Evolutionary conservation across 805 yeast genomes (phyloP).

Genomic region (Dipodascus geniculatus): DNA sequence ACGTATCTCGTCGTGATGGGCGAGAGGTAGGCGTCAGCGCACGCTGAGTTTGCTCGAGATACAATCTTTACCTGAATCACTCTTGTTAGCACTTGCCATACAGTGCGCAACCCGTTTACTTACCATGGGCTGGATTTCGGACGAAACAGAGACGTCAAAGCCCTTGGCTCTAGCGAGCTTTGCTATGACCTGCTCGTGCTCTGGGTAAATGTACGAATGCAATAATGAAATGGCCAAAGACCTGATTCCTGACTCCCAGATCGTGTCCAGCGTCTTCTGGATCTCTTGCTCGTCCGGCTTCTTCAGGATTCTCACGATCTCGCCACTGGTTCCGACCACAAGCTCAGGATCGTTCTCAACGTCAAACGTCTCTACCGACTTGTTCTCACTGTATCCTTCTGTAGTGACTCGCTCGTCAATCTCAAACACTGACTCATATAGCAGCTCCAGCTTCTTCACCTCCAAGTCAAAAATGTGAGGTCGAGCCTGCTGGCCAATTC

Average conservation of each 20-base stretch:
- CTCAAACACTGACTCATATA: constrained; percentile 70
- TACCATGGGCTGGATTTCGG: constrained; percentile 61
- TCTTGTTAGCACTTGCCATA: neutral
- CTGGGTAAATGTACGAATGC: constrained; percentile 64
- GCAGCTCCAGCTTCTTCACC: constrained; percentile 55
- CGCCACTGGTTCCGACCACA: constrained; percentile 55
- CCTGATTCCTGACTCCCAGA: constrained; percentile 47
- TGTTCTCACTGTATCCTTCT: constrained; percentile 72
- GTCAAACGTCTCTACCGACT: constrained; percentile 24
- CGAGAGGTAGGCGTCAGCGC: constrained; percentile 74
- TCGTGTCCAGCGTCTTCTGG: constrained; percentile 28
- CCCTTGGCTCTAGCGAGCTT: constrained; percentile 53
- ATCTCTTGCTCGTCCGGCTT: constrained; percentile 38
- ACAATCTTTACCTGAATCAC: constrained; percentile 39
- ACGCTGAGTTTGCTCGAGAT: constrained; percentile 64
- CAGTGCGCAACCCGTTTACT: neutral
- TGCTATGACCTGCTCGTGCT: constrained; percentile 53
- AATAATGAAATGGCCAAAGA: constrained; percentile 62
- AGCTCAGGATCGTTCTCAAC: constrained; percentile 26
- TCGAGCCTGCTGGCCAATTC: constrained; percentile 84
- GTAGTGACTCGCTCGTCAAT: constrained; percentile 84
- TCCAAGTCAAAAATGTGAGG: constrained; percentile 81
- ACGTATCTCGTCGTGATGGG: constrained; percentile 65
- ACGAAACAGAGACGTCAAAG: constrained; percentile 61
- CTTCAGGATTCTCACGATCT: constrained; percentile 45